Conservation (phyloP, 1,284 basidiomycete species). For the Papiliotrema fonsecae region DNA sequence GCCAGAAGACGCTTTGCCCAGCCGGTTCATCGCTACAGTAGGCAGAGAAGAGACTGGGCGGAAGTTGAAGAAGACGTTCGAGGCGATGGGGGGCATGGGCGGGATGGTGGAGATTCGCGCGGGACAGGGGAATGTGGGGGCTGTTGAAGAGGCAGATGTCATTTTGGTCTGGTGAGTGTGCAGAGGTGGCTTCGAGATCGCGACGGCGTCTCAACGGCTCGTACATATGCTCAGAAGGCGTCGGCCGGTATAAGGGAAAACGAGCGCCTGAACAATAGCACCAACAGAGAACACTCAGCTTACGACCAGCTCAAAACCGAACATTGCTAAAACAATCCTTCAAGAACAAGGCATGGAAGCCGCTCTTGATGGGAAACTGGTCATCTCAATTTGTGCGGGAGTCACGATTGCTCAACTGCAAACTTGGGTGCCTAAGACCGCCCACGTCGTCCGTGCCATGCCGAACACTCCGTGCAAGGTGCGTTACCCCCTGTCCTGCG, state of each 20-base stretch:
- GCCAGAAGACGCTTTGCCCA: constrained; percentile 65
- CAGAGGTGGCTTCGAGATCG: too few species aligned
- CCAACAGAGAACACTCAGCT: neutral
- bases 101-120: constrained; percentile 64
- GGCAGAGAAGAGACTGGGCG: constrained; percentile 69
- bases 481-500: too few species aligned
- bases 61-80: constrained; percentile 65
- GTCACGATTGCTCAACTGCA: constrained; percentile 80
- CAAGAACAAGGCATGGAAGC: constrained; percentile 74
- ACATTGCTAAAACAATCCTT: constrained; percentile 74
- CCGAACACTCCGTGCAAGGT: constrained; percentile 98
- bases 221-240: neutral
- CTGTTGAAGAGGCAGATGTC: constrained; percentile 73
- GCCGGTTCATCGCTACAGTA: constrained; percentile 86
- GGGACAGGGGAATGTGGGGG: constrained; percentile 61
- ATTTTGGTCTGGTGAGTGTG: constrained; percentile 72
- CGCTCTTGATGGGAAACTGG: constrained; percentile 80
- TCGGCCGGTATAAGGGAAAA: neutral
- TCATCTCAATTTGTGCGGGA: constrained; percentile 95
- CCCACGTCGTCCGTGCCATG: constrained; percentile 91
- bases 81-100: constrained; percentile 54
- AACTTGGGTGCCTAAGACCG: constrained; percentile 67
- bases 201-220: too few species aligned
- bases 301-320: constrained; percentile 77
- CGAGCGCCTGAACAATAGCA: neutral